Evolutionary conservation across 106 monocot species (phyloP), one percentile per base, ranked within the genome.

Genomic region (Apostasia ramifera): DNA sequence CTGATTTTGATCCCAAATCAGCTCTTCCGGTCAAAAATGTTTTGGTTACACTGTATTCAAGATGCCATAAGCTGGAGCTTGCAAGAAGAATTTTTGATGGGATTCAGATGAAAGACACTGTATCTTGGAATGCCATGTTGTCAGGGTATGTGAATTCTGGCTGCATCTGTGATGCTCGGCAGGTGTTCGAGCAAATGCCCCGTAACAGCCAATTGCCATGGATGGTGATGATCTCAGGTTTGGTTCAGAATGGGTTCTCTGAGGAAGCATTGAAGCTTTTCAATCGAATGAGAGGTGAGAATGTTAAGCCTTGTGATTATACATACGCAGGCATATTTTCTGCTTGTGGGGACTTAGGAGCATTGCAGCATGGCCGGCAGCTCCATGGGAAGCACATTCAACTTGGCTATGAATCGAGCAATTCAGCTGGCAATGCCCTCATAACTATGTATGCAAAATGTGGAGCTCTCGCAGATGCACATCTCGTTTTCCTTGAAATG

Each of bases 111-210:
- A 97, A 85, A 61, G 97, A 97, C 73, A 8, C 57, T 42, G 97
- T 97, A 47, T 97, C 97, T 57, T 97, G 92, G 92, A 97, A 97
- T 74, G 80, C 97, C 6, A 87, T 97, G 8, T 70, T 97, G 69
- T 79, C 92, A 0, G 97, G 92, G 39, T 97, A 81, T 56, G 65
- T 85, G 55, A 79, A 83, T 67, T 68, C 40, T 6, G 73, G 76
- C 14, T 9, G 56, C 5, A 63, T 92, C 8, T 63, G 80, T 40
- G 83, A 85, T 62, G 97, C 92, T 1, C 12, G 43, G 9, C 49
- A 38, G 11, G 67, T 90, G 44, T 97, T 97, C 65, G 63, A 76
- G 8, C n/a, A 26, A 3, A 89, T 89, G 78, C 89, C 89, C 5
- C 15, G 55, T 44, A 88, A 87, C 66, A 87, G 78, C 77, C 68